phyloP scores from a whole-genome alignment of 208 protist species.

The Trypanosoma scelopori region DNA sequence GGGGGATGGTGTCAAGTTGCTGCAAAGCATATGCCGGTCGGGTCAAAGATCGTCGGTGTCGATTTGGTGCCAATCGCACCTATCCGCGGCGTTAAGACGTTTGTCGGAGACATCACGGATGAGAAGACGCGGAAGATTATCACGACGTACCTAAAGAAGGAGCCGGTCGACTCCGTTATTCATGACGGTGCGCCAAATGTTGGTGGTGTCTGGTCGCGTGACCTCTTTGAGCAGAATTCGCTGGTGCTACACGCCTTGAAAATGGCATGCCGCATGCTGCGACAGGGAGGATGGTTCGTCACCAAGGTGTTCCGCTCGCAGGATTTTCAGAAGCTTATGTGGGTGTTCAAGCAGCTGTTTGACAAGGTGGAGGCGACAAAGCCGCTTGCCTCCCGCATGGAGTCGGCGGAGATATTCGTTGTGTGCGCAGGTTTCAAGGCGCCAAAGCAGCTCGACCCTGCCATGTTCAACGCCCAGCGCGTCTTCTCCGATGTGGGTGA shows the following conservation, averaged over 20 bases:
- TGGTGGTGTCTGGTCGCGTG: conserved; percentile 97
- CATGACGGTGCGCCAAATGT: conserved; percentile 99
- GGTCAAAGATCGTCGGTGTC: conserved; percentile 96
- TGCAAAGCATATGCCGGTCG: conserved; percentile 96
- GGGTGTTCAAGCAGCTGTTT: conserved; percentile 98
- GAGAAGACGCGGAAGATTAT: conserved; percentile 95
- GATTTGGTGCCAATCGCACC: conserved; percentile 98
- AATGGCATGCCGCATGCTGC: conserved; percentile 96
- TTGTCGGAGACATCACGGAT: conserved; percentile 99
- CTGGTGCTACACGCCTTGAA: conserved; percentile 95
- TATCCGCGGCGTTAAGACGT: conserved; percentile 95
- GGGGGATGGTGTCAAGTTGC: conserved; percentile 97
- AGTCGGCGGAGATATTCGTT: conserved; percentile 99
- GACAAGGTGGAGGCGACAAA: conserved; percentile 98
- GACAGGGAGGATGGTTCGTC: conserved; percentile 94
- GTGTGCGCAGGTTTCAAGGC: conserved; percentile 96
- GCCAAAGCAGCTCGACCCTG: conserved; percentile 95
- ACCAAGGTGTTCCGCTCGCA: conserved; percentile 99
- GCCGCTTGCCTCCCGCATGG: conserved; percentile 96
- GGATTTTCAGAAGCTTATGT: conserved; percentile 98
- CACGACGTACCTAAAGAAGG: conserved; percentile 93
- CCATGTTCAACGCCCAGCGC: conserved; percentile 94
- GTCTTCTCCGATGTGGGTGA: conserved; percentile 95
- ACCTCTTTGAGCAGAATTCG: conserved; percentile 98
- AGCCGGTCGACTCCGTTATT: conserved; percentile 95